Conservation (phyloP, 306 rosid genomes). For the Sophora flavescens region DNA sequence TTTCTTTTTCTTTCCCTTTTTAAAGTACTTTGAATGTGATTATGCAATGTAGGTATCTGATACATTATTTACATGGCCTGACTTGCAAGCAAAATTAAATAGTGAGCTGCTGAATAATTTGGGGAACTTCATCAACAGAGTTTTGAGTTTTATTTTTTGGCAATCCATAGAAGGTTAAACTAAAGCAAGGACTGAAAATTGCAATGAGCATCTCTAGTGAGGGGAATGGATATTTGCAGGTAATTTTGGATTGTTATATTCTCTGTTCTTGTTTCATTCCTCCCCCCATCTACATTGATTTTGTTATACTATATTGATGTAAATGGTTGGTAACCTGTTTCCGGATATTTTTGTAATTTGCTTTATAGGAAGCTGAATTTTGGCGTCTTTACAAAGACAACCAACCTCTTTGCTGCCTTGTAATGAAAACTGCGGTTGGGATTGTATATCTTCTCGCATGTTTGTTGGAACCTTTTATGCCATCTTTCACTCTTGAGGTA, state of each 20-base stretch:
- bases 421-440: slow-evolving; percentile 90
- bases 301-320: not conserved
- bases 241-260: slow-evolving; percentile 41
- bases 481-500: slow-evolving; percentile 88
- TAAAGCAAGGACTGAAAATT: slow-evolving; percentile 88
- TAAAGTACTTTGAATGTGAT: slow-evolving; percentile 31
- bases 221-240: slow-evolving; percentile 94
- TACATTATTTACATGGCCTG: slow-evolving; percentile 90
- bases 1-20: slow-evolving; percentile 31
- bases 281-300: not conserved
- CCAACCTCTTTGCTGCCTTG: slow-evolving; percentile 73
- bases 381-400: slow-evolving; percentile 92
- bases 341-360: slow-evolving; percentile 27
- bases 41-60: slow-evolving; percentile 75
- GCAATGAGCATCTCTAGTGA: slow-evolving; percentile 91
- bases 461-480: slow-evolving; percentile 91
- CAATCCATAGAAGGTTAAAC: slow-evolving; percentile 74
- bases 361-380: slow-evolving; percentile 76
- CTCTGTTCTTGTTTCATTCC: not conserved
- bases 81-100: slow-evolving; percentile 93
- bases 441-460: slow-evolving; percentile 87
- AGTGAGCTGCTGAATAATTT: slow-evolving; percentile 86
- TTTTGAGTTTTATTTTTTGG: slow-evolving; percentile 75
- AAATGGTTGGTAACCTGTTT: not conserved
- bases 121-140: slow-evolving; percentile 94